Conservation (phyloP, 2,329 filamentous ascomycete species). For the Exophiala calicioides region DNA sequence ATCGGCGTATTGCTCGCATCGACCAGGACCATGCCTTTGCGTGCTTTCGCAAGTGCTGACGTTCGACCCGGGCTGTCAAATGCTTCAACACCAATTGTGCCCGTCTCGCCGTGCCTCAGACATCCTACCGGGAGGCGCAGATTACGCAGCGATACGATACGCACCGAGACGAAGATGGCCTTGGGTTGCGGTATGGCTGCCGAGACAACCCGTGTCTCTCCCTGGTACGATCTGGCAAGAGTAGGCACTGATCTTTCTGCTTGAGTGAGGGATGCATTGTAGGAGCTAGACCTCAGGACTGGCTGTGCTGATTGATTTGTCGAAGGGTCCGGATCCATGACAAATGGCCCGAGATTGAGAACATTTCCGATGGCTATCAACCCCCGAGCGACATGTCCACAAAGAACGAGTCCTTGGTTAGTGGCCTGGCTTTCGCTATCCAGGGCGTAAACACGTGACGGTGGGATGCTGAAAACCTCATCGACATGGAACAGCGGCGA, state of each 20-base stretch:
- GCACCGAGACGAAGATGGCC: constrained; percentile 53
- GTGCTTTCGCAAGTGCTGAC: constrained; percentile 21
- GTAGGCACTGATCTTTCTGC: neutral
- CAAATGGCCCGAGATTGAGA: constrained; percentile 76
- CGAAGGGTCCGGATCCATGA: constrained; percentile 32
- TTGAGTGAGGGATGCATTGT: constrained; percentile 5
- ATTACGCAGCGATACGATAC: constrained; percentile 83
- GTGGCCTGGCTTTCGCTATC: constrained; percentile 40
- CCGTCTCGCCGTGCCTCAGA: constrained; percentile 78
- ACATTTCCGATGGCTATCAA: constrained; percentile 74
- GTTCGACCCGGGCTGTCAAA: neutral
- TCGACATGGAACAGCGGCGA: constrained; percentile 78
- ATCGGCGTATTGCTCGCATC: neutral
- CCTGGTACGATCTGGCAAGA: constrained; percentile 21
- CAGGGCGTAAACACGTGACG: constrained; percentile 56
- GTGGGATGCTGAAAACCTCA: constrained; percentile 77
- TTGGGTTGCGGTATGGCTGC: neutral
- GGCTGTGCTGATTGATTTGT: constrained; percentile 1
- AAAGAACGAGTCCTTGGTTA: constrained; percentile 70
- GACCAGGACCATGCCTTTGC: constrained; percentile 32
- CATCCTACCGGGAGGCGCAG: constrained; percentile 78
- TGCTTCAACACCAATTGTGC: constrained; percentile 68
- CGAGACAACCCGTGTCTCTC: neutral
- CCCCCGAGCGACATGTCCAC: constrained; percentile 80
- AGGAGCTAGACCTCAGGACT: constrained; percentile 20